These are phyloP conservation scores for Circinella minor DNA, from an alignment of 371 early-diverging fungal genomes.

Conservation along the genomic window DNA sequence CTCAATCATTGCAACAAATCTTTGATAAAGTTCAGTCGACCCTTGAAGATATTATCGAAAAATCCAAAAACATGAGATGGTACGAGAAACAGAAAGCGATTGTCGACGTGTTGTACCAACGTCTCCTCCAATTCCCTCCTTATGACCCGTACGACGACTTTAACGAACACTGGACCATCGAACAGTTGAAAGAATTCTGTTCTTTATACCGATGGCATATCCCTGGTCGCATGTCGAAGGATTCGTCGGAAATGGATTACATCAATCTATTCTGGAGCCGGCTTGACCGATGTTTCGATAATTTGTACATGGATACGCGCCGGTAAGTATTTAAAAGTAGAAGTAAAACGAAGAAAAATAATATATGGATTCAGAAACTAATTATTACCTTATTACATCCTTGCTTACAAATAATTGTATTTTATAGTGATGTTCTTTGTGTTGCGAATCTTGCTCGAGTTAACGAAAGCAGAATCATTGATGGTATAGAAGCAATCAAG, in stretches of 20 bases:
- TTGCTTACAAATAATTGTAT: neutral
- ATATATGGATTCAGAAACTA: neutral
- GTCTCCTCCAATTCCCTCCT: neutral
- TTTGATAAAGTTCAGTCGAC: neutral
- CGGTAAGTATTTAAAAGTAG: neutral
- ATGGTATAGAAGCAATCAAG: neutral
- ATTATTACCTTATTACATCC: neutral
- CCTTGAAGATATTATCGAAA: neutral
- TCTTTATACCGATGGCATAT: slow-evolving; percentile 3
- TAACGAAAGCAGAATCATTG: slow-evolving; percentile 5
- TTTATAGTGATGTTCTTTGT: neutral
- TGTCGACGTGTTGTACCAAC: neutral
- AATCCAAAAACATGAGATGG: neutral
- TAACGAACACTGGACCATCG: neutral
- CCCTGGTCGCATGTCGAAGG: neutral
- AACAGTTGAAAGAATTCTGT: neutral
- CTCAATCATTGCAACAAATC: neutral
- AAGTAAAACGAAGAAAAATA: neutral
- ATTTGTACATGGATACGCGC: neutral
- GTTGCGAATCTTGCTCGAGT: slow-evolving; percentile 2
- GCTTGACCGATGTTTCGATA: neutral
- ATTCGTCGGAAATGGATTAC: neutral
- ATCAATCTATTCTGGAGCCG: neutral
- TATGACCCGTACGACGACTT: neutral
- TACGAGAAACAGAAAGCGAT: neutral